Evolutionary conservation across 768 basidiomycete genomes (phyloP).

Genomic region (Serendipita indica): DNA sequence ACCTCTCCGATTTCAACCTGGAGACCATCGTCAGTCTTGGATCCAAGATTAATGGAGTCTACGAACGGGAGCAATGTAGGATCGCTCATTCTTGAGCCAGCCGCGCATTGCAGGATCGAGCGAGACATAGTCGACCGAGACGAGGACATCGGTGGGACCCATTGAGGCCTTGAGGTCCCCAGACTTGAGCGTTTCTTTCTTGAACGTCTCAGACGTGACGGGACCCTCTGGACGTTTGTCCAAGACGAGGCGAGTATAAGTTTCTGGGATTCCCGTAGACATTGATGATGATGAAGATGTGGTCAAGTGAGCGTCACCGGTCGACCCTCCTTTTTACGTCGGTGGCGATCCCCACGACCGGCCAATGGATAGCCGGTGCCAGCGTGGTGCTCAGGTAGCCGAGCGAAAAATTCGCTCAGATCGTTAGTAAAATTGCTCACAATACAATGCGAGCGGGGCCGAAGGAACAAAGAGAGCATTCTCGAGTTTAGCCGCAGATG

Average conservation of each 20-base stretch:
- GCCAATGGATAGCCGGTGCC: too few species aligned
- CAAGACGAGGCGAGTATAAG: conserved; percentile 58
- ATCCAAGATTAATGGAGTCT: not conserved
- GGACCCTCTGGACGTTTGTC: conserved; percentile 45
- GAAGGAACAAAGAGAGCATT: too few species aligned
- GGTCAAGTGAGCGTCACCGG: too few species aligned
- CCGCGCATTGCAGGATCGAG: conserved; percentile 84
- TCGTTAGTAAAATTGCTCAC: too few species aligned
- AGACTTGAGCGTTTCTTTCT: conserved; percentile 15
- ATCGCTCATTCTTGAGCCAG: conserved; percentile 59
- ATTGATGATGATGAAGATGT: too few species aligned
- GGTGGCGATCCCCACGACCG: too few species aligned
- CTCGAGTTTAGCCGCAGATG: too few species aligned
- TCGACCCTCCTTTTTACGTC: too few species aligned
- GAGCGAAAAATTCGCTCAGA: too few species aligned
- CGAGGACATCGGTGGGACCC: conserved; percentile 38
- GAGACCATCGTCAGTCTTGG: conserved; percentile 15
- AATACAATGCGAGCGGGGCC: too few species aligned
- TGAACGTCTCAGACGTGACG: conserved; percentile 11
- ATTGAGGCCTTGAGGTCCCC: conserved; percentile 17
- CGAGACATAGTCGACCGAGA: conserved; percentile 66
- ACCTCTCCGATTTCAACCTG: conserved; percentile 45
- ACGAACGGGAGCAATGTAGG: conserved; percentile 50
- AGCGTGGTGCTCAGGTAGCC: too few species aligned
- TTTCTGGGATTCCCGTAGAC: conserved; percentile 13